Evolutionary conservation across 352 stramenopile genomes (phyloP).

Genomic region (Phytophthora pinifolia): DNA sequence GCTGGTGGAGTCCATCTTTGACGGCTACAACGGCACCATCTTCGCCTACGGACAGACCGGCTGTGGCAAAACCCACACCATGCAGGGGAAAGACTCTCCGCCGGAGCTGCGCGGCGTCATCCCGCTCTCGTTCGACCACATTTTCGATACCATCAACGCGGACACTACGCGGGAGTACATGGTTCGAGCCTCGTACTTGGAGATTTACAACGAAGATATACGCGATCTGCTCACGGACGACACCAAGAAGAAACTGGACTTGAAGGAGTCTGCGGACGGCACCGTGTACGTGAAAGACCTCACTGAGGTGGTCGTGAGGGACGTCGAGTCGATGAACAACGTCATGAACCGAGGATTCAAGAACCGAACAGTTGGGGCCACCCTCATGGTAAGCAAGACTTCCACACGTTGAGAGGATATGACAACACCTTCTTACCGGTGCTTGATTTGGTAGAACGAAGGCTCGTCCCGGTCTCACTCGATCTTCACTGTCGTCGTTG

Average conservation of each 20-base stretch:
- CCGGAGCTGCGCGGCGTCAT: slow-evolving; percentile 81
- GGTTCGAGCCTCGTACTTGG: slow-evolving; percentile 90
- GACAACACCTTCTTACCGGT: background rate
- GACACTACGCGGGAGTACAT: slow-evolving; percentile 76
- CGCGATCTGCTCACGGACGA: slow-evolving; percentile 87
- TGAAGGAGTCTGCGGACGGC: slow-evolving; percentile 83
- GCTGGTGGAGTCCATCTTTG: slow-evolving; percentile 90
- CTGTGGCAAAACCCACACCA: slow-evolving; percentile 85
- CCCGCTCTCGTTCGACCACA: slow-evolving; percentile 83
- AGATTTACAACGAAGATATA: slow-evolving; percentile 97
- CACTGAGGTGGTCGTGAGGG: slow-evolving; percentile 74
- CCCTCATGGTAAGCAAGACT: slow-evolving; percentile 60
- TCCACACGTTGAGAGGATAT: background rate
- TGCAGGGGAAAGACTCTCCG: slow-evolving; percentile 79
- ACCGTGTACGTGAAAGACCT: slow-evolving; percentile 91
- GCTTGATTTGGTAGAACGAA: slow-evolving; percentile 58
- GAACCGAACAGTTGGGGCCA: slow-evolving; percentile 78
- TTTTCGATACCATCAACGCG: slow-evolving; percentile 84
- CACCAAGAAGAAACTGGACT: slow-evolving; percentile 75
- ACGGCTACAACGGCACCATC: slow-evolving; percentile 92
- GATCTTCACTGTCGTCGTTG: slow-evolving; percentile 85
- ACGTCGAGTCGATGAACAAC: slow-evolving; percentile 78
- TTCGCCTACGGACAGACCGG: slow-evolving; percentile 91
- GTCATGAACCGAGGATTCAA: slow-evolving; percentile 86
- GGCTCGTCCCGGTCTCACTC: slow-evolving; percentile 81